Base-by-base conservation (phyloP, 139 green algal genomes). In the Chlorella sp. region DNA sequence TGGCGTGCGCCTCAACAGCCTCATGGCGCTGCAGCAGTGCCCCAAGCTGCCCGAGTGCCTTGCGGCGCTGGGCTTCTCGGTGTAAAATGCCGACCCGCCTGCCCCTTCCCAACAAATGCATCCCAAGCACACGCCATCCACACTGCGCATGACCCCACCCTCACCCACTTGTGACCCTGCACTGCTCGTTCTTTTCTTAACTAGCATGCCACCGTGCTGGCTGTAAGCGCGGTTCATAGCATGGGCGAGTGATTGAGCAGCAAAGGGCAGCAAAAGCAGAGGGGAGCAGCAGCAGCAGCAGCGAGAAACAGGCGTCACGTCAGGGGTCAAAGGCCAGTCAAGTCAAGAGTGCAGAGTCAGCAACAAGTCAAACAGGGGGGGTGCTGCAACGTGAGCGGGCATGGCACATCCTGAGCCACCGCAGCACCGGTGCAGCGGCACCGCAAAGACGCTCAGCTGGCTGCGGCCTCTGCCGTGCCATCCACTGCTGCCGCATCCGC, bases 11-110 rank as follows among this genome's bases (percentile, higher is more conserved):
- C 44, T 80, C 44, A 30, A 21, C 41, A 55, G 28, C 17, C 73
- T 80, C 28, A 80, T 80, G 73, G 20, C 30, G 38, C 73, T 80
- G 28, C 28, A 47, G 73, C 47, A 62, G 13, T n/a, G 32, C 32
- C 26, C 0, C 12, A 26, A 39, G 32, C 6, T 36, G 32, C n/a
- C 34, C 34, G 15, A 18, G 12, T 60, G 51, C 51, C 51, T 60
- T 9, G 51, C 18, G 51, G 21, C 18, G 51, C 51, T 60, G 51
- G 51, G 51, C 51, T 60, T 60, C 51, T 23, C 18, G 68, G 28
- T 41, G 65, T 32, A 69, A 21, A 41, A n/a, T 26, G n/a, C n/a
- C n/a, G n/a, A n/a, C n/a, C n/a, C n/a, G n/a, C n/a, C n/a, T n/a
- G n/a, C n/a, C n/a, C n/a, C n/a, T n/a, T n/a, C n/a, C n/a, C 44